phyloP scores from a whole-genome alignment of 208 protist genomes.

The Willaertia magna region DNA sequence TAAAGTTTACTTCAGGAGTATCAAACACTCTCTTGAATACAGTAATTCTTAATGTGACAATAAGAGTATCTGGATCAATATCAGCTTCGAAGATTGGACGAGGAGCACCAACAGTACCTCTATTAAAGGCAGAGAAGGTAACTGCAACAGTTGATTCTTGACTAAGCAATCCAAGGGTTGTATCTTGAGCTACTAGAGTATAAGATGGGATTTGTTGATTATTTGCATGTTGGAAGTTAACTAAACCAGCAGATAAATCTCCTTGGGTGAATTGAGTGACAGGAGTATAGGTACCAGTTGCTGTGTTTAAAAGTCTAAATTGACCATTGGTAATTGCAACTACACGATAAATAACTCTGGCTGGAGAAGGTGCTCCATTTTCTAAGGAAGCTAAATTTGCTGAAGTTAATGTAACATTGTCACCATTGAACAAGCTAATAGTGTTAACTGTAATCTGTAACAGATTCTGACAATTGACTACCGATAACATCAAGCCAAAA shows the following conservation, averaged over 20 bases:
- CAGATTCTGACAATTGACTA: too few relatives aligned
- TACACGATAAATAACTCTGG: neutral
- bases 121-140: neutral
- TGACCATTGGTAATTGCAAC: neutral
- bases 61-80: neutral
- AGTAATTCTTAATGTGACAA: neutral
- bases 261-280: neutral
- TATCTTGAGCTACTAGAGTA: neutral
- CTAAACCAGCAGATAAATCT: neutral
- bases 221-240: neutral
- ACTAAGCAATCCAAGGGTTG: neutral
- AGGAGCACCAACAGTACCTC: neutral
- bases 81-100: neutral
- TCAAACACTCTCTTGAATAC: neutral
- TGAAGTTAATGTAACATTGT: neutral
- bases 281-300: neutral
- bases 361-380: neutral
- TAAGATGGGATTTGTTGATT: neutral
- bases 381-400: neutral
- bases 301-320: neutral
- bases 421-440: neutral
- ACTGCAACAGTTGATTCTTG: neutral
- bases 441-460: neutral
- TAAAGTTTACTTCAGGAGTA: neutral
- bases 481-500: too few relatives aligned